Conservation (phyloP, 345 rosid species). For the Eutrema japonicum region DNA sequence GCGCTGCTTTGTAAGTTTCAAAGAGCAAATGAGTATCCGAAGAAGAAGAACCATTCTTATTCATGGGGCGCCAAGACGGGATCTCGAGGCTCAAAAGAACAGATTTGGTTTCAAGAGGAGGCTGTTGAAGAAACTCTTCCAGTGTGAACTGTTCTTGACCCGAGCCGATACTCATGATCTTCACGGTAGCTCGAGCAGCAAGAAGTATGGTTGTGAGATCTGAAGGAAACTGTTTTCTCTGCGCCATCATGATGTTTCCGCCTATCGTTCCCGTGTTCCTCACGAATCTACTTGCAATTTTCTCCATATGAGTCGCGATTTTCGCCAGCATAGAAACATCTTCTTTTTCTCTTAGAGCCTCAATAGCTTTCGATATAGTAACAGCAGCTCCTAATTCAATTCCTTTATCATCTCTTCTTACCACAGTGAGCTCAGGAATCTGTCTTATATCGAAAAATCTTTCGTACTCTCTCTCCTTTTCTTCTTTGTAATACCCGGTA, state of each 20-base stretch:
- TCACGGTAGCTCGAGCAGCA: constrained; percentile 64
- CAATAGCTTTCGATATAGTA: constrained; percentile 75
- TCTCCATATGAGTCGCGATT: constrained; percentile 75
- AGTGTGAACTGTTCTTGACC: constrained; percentile 55
- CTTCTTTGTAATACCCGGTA: constrained; percentile 79
- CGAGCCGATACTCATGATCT: constrained; percentile 39
- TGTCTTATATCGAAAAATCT: constrained; percentile 67
- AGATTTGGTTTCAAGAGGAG: constrained; percentile 60
- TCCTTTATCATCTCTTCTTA: constrained; percentile 57
- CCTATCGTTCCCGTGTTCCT: constrained; percentile 78
- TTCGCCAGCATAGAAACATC: constrained; percentile 38
- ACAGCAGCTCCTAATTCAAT: constrained; percentile 78
- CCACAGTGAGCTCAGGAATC: constrained; percentile 60
- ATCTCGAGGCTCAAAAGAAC: constrained; percentile 64
- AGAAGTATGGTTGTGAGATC: constrained; percentile 84
- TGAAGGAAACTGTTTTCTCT: constrained; percentile 73
- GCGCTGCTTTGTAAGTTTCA: constrained; percentile 90
- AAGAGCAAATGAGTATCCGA: constrained; percentile 48
- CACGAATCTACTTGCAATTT: constrained; percentile 61
- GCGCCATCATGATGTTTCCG: constrained; percentile 88
- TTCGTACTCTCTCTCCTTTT: constrained; percentile 40
- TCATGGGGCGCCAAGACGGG: constrained; percentile 38
- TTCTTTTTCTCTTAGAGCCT: constrained; percentile 52
- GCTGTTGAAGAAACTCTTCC: constrained; percentile 72
- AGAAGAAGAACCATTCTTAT: constrained; percentile 40